These are phyloP conservation scores for Glomus cerebriforme DNA, from an alignment of 192 early-diverging fungal genomes.

Conservation along the genomic window DNA sequence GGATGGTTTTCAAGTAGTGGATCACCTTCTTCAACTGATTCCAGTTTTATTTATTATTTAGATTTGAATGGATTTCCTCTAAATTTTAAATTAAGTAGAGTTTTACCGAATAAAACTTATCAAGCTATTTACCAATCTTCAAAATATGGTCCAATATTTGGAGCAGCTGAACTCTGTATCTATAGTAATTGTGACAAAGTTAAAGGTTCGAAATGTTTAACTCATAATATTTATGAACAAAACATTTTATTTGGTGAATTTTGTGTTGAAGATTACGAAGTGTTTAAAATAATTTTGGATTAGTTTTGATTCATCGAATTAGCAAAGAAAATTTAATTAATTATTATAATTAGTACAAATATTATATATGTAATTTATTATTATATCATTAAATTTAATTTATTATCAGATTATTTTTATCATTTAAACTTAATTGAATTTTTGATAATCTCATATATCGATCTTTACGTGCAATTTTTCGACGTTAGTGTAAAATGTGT, in stretches of 20 bases:
- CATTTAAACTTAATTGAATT: too few species aligned
- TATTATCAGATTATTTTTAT: too few species aligned
- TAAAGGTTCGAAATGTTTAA: neutral
- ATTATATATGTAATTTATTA: too few species aligned
- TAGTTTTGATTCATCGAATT: too few species aligned
- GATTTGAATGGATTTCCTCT: neutral
- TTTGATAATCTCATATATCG: too few species aligned
- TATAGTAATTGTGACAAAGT: neutral
- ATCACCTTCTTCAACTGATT: neutral
- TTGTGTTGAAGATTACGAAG: slow-evolving; percentile 10
- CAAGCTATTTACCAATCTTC: neutral
- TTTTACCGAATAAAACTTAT: neutral
- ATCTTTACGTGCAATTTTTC: too few species aligned
- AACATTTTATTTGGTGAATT: neutral
- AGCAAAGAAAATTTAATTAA: too few species aligned
- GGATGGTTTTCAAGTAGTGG: slow-evolving; percentile 12
- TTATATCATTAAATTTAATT: too few species aligned
- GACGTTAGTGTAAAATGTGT: too few species aligned
- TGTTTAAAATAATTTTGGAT: neutral
- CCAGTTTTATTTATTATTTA: slow-evolving; percentile 4
- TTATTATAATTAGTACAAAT: too few species aligned
- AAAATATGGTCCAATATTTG: neutral
- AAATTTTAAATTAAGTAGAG: neutral
- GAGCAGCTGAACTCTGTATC: neutral
- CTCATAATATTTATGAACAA: slow-evolving; percentile 2